Base-by-base conservation (phyloP, 2,329 filamentous ascomycete species). In the Colletotrichum sidae region DNA sequence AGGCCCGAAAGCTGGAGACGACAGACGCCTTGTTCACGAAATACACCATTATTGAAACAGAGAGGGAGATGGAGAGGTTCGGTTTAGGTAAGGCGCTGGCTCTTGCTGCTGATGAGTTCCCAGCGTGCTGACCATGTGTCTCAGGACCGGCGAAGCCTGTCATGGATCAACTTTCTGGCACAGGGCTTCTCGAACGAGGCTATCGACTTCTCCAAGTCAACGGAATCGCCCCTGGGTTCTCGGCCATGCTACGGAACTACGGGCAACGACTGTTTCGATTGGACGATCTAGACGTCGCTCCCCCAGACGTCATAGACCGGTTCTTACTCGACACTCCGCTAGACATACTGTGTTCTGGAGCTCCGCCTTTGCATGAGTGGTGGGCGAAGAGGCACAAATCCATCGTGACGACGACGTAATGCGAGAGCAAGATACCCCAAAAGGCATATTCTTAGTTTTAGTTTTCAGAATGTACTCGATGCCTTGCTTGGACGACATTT, bases 281-380 rank as follows among this genome's bases (percentile, higher is more conserved):
- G 6, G 62, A 57, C 3, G 10, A 52, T 2, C 41, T 65, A 3
- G 41, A 47, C 8, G n/a, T 53, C 13, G 53, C 37, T 12, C 39
- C 58, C 3, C 62, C 62, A 7, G 58, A 62, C 5, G 52, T 56
- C 8, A 44, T 65, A 8, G 58, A 65, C 3, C 41, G 38, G 6
- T 49, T 65, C 10, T 41, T 65, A 9, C 37, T 65, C n/a, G 52
- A 62, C 2, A 65, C 62, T 8, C 58, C 62, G 4, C 47, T 65
- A 44, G 9, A 65, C 12, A 52, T 65, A 6, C 7, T 65, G 25
- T 65, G 62, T 47, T 53, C 52, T 13, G 62, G 46, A 8, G 62
- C 52, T 2, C 58, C 58, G 2, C 47, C 46, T 8, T 25, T 65
- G 8, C 58, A 65, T 6, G 42, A 33, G 2, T 65, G 58, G 62